Evolutionary conservation across 2,329 filamentous ascomycete genomes (phyloP).

Genomic region (Nothophaeocryptopus gaeumannii): DNA sequence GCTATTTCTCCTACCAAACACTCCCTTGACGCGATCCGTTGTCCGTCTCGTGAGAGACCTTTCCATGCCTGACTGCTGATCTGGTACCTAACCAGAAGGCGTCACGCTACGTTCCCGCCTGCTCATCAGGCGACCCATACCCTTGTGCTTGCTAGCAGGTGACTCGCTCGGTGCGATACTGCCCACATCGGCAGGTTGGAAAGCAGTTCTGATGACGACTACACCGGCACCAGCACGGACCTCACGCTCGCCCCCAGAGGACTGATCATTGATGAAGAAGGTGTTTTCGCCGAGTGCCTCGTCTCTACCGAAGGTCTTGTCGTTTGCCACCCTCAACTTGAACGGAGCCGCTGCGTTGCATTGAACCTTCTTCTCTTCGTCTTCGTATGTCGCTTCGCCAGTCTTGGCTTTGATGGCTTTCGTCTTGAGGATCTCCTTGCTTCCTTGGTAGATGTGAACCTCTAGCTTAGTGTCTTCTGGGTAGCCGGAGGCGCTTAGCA

Average conservation of each 20-base stretch:
- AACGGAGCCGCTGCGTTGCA: constrained; percentile 83
- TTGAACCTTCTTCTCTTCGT: constrained; percentile 56
- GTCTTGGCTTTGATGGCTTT: constrained; percentile 76
- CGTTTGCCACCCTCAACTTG: constrained; percentile 79
- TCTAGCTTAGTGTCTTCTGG: constrained; percentile 43
- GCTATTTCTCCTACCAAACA: too few species aligned
- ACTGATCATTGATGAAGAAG: constrained; percentile 88
- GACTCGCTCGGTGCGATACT: constrained; percentile 21
- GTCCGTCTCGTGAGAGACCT: not conserved
- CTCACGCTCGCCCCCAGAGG: constrained; percentile 63
- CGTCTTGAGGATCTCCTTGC: constrained; percentile 84
- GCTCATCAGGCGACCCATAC: constrained; percentile 28
- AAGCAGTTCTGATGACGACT: constrained; percentile 47
- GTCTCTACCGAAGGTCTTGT: constrained; percentile 74
- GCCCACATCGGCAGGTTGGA: constrained; percentile 27
- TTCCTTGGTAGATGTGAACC: constrained; percentile 41
- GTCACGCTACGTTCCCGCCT: constrained; percentile 33
- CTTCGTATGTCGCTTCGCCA: constrained; percentile 65
- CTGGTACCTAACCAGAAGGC: constrained; percentile 26
- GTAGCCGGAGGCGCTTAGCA: constrained; percentile 76
- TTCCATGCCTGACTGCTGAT: not conserved
- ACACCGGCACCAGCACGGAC: constrained; percentile 79
- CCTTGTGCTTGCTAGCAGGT: constrained; percentile 22
- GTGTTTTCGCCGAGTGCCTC: constrained; percentile 79
- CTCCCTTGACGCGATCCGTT: too few species aligned